Evolutionary conservation across 495 filamentous ascomycete species (phyloP), one percentile per base, ranked within the genome.

Genomic region (Ascodesmis nigricans): DNA sequence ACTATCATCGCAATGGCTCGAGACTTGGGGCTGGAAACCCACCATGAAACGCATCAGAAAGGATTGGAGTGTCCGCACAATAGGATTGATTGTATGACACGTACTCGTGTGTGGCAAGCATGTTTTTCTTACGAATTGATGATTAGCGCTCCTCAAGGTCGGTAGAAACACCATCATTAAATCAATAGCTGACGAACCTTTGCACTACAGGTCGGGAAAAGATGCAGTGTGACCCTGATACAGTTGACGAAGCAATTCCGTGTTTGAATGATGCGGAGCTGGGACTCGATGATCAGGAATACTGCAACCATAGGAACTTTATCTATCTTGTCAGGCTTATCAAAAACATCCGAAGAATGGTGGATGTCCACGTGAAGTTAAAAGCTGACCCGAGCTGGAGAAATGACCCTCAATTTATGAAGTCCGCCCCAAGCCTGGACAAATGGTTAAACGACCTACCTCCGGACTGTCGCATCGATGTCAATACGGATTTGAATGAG

Each of bases 131-230:
- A 79, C 21, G 87, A 95, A 53, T 62, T 84, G 18, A 91, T 95
- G 80, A 73, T 95, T 40, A 84, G 87, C 28, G 80, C 75, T 11
- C 81, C 90, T 1, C 87, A 97, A 74, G 90, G 78, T 83, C 60
- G 42, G 22, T 11, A 23, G 15, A 20, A 20, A 21, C 8, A 10
- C 20, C 15, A 29, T 15, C 8, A 19, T 28, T 5, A n/a, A n/a
- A n/a, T n/a, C n/a, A n/a, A n/a, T n/a, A n/a, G n/a, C 23, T 25
- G 6, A n/a, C 6, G 17, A 34, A n/a, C n/a, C n/a, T n/a, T n/a
- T n/a, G n/a, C n/a, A n/a, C n/a, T n/a, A 22, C 23, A 38, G 41
- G 42, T 18, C 50, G 42, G 26, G 40, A 44, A 13, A 44, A 53
- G 33, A 52, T 52, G 49, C 48, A 51, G 21, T 42, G 46, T 19